Conservation (phyloP, 2,329 filamentous ascomycete genomes). For the Cladosporium velox region DNA sequence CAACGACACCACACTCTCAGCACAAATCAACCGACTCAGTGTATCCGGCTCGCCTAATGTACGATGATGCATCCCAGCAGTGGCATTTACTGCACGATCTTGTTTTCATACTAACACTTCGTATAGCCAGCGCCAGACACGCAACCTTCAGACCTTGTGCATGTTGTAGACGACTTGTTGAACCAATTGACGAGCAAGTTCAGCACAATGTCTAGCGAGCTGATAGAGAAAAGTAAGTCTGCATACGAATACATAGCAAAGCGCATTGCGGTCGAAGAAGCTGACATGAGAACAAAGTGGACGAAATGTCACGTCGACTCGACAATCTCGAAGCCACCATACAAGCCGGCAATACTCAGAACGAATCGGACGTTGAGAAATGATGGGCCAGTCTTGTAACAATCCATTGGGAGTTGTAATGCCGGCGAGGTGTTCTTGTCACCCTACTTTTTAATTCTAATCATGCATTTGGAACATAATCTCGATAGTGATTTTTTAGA, state of each 20-base stretch:
- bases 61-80: not conserved
- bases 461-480: not conserved
- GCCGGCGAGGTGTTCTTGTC: not conserved
- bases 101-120: not conserved
- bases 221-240: conserved; percentile 80
- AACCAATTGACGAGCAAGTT: conserved; percentile 86
- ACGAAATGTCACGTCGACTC: conserved; percentile 85
- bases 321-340: conserved; percentile 80
- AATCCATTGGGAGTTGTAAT: not conserved
- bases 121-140: conserved; percentile 41
- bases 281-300: conserved; percentile 65
- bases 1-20: conserved; percentile 24
- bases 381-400: not conserved
- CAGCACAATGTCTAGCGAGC: conserved; percentile 77
- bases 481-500: not conserved
- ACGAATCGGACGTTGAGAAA: conserved; percentile 20
- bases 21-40: conserved; percentile 29
- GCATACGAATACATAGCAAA: not conserved
- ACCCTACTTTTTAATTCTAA: not conserved
- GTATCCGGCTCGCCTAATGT: conserved; percentile 7
- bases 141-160: conserved; percentile 66
- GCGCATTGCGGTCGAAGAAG: not conserved
- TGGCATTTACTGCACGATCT: not conserved
- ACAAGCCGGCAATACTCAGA: conserved; percentile 52
- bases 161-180: conserved; percentile 82